Evolutionary conservation across 441 rosid genomes (phyloP).

Genomic region (Adansonia gregorii): DNA sequence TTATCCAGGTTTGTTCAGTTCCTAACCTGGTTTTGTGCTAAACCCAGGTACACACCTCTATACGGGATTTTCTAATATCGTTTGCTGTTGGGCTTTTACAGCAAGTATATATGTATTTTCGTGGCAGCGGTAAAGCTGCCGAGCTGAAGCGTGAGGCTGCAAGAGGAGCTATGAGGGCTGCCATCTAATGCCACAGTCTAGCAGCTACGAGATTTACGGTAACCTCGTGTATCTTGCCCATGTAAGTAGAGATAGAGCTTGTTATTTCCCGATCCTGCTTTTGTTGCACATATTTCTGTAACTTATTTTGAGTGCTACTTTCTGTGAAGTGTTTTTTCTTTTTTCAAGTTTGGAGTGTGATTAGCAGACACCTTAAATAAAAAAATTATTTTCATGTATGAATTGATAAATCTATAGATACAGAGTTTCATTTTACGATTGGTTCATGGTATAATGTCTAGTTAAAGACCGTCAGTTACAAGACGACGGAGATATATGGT

Average conservation of each 20-base stretch:
- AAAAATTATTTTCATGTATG: slow-evolving; percentile 18
- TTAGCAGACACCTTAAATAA: slow-evolving; percentile 10
- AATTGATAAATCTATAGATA: slow-evolving; percentile 8
- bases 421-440: background rate
- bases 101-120: slow-evolving; percentile 85
- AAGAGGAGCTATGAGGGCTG: slow-evolving; percentile 74
- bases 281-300: slow-evolving; percentile 22
- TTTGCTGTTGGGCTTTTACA: slow-evolving; percentile 32
- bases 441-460: background rate
- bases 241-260: slow-evolving; percentile 16
- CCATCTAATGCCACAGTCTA: slow-evolving; percentile 42
- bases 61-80: background rate
- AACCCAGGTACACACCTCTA: too few species aligned
- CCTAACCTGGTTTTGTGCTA: background rate
- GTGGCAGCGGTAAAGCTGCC: slow-evolving; percentile 72
- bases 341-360: background rate
- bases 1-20: slow-evolving; percentile 67
- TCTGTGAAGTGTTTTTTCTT: background rate
- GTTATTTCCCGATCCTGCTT: slow-evolving; percentile 16
- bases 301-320: slow-evolving; percentile 16
- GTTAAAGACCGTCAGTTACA: background rate
- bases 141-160: slow-evolving; percentile 70
- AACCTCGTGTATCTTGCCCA: slow-evolving; percentile 17
- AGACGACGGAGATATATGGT: background rate
- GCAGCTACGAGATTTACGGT: background rate